Evolutionary conservation across 352 stramenopile genomes (phyloP), one percentile per base, ranked within the genome.

Genomic region (Globisporangium uncinulatum): DNA sequence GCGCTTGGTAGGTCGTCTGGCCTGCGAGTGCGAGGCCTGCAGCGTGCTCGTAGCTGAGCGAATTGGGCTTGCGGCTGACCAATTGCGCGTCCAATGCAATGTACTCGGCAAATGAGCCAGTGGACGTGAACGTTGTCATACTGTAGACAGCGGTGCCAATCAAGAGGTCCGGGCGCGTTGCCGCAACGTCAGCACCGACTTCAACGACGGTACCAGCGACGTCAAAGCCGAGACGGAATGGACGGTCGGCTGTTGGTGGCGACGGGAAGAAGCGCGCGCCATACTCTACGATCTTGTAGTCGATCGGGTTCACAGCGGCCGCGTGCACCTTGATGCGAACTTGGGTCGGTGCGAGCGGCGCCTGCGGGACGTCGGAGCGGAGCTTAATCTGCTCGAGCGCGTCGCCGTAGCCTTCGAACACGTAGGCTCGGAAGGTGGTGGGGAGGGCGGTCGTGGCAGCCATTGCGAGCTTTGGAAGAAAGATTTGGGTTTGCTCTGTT

Each of bases 301-400:
- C 65, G 10, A 74, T 55, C 1, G 66, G 66, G 52, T 79, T 81
- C 4, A 78, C 49, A 2, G 62, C 51, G 0, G 64, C 67, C 29
- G 65, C 74, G 32, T 71, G 42, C 34, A 81, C 55, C 9, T 67
- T 61, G 57, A 82, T 59, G 14, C 65, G 63, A 19, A 81, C 57
- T 14, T 78, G 45, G 3, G 51, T 50, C 9, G 32, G 11, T 17
- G 43, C 9, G 6, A 56, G 34, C 4, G 32, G 13, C 7, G 20
- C 14, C 20, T 56, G 50, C 34, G n/a, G 6, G 17, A 56, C 32
- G 31, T 20, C 6, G 8, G 32, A 3, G 21, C 13, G 3, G 6
- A 56, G 32, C 39, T 56, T 46, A n/a, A 56, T 36, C 20, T 56
- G 17, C 39, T 56, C 15, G 50, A 56, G 19, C 39, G 50, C 8